Conservation (phyloP, 768 basidiomycete genomes). For the Cystobasidium onofrii region DNA sequence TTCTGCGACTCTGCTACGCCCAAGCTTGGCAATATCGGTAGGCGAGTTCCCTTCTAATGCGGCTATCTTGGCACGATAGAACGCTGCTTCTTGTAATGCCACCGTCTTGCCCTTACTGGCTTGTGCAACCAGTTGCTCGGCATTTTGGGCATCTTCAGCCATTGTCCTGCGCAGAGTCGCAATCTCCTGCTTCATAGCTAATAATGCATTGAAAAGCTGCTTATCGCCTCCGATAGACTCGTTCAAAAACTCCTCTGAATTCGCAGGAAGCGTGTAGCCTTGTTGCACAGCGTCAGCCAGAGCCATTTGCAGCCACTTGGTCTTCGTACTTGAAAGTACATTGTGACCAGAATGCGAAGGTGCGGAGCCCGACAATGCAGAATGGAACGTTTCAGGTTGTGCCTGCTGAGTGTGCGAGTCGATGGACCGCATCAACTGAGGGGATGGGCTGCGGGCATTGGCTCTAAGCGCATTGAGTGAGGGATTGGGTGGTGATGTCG, state of each 20-base stretch:
- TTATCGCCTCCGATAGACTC: conserved; percentile 42
- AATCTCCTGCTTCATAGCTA: conserved; percentile 79
- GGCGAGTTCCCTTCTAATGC: conserved; percentile 68
- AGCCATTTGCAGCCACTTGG: conserved; percentile 77
- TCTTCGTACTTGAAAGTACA: conserved; percentile 46
- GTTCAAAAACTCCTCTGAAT: conserved; percentile 45
- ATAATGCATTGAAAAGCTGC: conserved; percentile 60
- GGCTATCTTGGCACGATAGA: conserved; percentile 86
- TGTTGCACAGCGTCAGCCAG: conserved; percentile 64
- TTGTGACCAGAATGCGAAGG: background rate
- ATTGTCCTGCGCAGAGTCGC: conserved; percentile 57
- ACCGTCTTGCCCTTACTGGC: conserved; percentile 66
- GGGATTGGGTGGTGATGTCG: background rate
- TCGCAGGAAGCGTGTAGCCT: conserved; percentile 59
- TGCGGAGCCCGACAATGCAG: background rate
- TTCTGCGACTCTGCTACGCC: conserved; percentile 65
- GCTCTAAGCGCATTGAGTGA: conserved; percentile 4
- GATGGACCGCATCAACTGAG: conserved; percentile 7
- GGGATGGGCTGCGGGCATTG: conserved; percentile 31
- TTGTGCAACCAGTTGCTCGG: conserved; percentile 68
- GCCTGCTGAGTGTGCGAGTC: background rate
- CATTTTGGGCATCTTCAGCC: conserved; percentile 47
- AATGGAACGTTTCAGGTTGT: conserved; percentile 3
- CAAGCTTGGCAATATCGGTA: conserved; percentile 60
- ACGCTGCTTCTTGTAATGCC: conserved; percentile 88